Evolutionary conservation across 257 asterid genomes (phyloP).

Genomic region (Solanum dulcamara): DNA sequence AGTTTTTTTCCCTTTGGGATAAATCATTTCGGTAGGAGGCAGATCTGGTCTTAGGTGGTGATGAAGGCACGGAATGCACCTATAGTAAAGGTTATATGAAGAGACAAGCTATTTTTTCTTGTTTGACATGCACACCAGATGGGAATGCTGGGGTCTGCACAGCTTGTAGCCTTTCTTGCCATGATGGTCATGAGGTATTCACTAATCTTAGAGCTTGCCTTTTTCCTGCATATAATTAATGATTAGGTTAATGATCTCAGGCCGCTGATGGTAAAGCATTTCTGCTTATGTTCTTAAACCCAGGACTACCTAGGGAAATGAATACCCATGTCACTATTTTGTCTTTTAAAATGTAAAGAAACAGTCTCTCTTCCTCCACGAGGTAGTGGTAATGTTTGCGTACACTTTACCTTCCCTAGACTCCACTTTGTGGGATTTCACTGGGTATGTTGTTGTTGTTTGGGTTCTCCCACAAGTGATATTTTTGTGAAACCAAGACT

Average conservation of each 20-base stretch:
- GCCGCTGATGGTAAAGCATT: background rate
- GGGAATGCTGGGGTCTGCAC: conserved; percentile 95
- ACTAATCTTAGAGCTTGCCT: background rate
- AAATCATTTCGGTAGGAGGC: conserved; percentile 45
- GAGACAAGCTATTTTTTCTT: conserved; percentile 88
- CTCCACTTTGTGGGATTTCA: no score
- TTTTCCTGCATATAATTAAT: background rate
- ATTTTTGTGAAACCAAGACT: background rate
- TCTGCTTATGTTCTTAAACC: background rate
- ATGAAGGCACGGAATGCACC: conserved; percentile 94
- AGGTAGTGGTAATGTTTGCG: no score
- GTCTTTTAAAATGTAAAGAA: background rate
- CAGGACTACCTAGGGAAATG: background rate
- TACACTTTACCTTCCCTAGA: no score
- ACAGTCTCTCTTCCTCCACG: no score
- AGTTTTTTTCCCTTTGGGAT: background rate
- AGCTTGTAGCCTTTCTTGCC: conserved; percentile 82
- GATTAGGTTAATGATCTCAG: background rate
- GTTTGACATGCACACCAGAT: conserved; percentile 86
- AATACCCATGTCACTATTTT: background rate
- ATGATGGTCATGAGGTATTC: conserved; percentile 92
- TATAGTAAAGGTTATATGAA: conserved; percentile 62
- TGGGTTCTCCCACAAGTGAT: background rate
- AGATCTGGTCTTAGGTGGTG: conserved; percentile 88
- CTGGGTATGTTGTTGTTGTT: background rate